These are phyloP conservation scores for Neofusicoccum sp. DNA, from an alignment of 2,329 filamentous ascomycete species.

Conservation along the genomic window DNA sequence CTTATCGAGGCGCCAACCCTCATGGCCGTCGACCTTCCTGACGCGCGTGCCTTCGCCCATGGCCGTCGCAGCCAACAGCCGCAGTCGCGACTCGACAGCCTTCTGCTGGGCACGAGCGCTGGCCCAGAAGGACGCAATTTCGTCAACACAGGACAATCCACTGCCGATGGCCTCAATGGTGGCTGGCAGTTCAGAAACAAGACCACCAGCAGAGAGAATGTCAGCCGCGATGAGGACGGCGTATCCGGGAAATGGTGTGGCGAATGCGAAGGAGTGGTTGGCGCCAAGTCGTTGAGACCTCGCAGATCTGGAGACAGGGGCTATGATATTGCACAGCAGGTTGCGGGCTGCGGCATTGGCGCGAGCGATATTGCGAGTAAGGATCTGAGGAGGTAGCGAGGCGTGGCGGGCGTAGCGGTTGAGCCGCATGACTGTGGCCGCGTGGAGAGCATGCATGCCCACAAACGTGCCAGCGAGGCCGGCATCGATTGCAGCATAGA, in stretches of 20 bases:
- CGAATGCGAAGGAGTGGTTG: conserved; percentile 41
- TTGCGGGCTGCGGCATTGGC: conserved; percentile 23
- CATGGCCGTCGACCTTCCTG: background rate
- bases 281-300: conserved; percentile 30
- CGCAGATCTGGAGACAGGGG: conserved; percentile 28
- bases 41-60: background rate
- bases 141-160: conserved; percentile 55
- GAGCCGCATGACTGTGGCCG: conserved; percentile 62
- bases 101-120: conserved; percentile 53
- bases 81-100: conserved; percentile 48
- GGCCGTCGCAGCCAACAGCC: conserved; percentile 44
- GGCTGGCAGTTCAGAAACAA: conserved; percentile 49
- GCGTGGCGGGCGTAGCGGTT: conserved; percentile 54
- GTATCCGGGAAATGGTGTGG: conserved; percentile 63
- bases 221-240: conserved; percentile 64
- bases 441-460: conserved; percentile 65
- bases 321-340: conserved; percentile 36
- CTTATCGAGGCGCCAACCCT: conserved; percentile 11
- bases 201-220: conserved; percentile 61
- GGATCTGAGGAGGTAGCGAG: conserved; percentile 28
- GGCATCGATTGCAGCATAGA: conserved; percentile 54
- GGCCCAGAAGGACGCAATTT: conserved; percentile 60
- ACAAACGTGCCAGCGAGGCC: conserved; percentile 60
- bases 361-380: conserved; percentile 32
- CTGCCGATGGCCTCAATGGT: conserved; percentile 55